phyloP scores from a whole-genome alignment of 306 rosid genomes.

The Albizia julibrissin region DNA sequence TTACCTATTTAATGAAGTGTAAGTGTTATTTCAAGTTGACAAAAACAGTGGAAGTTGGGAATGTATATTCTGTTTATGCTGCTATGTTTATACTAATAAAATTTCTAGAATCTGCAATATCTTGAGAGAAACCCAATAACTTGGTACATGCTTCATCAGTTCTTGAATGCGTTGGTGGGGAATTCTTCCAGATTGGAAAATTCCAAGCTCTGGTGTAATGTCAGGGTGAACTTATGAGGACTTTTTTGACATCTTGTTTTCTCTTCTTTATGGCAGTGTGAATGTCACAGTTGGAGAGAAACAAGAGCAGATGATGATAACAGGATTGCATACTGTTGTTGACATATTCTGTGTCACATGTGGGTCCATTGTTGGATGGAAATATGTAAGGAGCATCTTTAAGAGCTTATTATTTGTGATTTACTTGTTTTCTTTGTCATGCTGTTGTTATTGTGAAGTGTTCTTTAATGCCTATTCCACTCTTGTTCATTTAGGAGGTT shows the following conservation, averaged over 20 bases:
- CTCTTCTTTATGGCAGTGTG: conserved; percentile 53
- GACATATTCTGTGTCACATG: conserved; percentile 78
- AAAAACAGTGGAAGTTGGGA: conserved; percentile 6
- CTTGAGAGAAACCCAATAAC: background rate
- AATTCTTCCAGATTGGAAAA: background rate
- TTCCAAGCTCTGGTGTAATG: background rate
- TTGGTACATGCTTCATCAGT: background rate
- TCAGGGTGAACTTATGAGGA: background rate
- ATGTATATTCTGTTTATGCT: background rate
- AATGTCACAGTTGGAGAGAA: conserved; percentile 64
- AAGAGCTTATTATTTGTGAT: background rate
- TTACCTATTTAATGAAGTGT: conserved; percentile 73
- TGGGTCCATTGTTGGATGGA: conserved; percentile 81
- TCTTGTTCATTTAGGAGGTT: conserved; percentile 47
- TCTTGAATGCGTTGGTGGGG: background rate
- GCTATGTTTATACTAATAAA: background rate
- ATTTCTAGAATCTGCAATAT: background rate
- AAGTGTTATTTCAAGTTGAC: conserved; percentile 35
- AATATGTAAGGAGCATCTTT: conserved; percentile 60
- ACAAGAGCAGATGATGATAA: conserved; percentile 69
- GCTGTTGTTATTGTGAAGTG: background rate
- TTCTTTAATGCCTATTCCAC: background rate
- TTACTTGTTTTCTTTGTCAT: background rate
- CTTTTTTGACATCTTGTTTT: conserved; percentile 33
- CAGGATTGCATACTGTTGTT: conserved; percentile 71